Evolutionary conservation across 1,139 yeast genomes (phyloP), one percentile per base, ranked within the genome.

Genomic region (Pichia sp.): DNA sequence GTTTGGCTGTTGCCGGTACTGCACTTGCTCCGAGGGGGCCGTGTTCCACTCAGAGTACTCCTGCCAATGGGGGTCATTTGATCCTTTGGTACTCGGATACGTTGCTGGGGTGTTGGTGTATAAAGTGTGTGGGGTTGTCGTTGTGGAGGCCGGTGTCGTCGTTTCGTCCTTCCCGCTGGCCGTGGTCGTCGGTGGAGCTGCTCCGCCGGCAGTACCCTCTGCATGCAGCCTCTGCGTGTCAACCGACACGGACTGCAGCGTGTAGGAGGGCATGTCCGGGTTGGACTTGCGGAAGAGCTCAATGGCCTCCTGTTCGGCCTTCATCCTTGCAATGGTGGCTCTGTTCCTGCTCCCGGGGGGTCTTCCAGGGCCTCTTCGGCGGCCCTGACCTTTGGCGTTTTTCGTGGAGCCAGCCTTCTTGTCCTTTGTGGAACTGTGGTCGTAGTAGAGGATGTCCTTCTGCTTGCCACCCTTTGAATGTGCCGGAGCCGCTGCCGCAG

Each of bases 361-460:
- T 23, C 57, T 46, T n/a, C 57, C 57, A 1, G 57, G 57, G 1
- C 55, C 54, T 26, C 55, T 52, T 52, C 56, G 41, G 25, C 41
- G 41, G n/a, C 13, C 25, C 18, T 16, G 41, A 7, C 9, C 13
- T 23, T 39, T 39, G 10, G 41, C 22, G 9, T 9, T 8, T 18
- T 39, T 22, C 13, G 41, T 39, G n/a, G 36, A 31, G 36, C 16
- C 16, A 5, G 36, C 3, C 16, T 31, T 31, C 36, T 31, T 31
- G 16, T 31, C 36, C 36, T 31, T 13, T 12, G 36, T 31, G 16
- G 16, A 12, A 5, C 16, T n/a, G 36, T 31, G 36, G 36, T 31
- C 36, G 36, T 31, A 31, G 16, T 12, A 31, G 16, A 13, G 16
- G 16, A 31, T 13, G 36, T 31, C 16, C 16, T 31, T 31, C 6